Base-by-base conservation (phyloP, 352 stramenopile genomes). In the Pythium sp. region DNA sequence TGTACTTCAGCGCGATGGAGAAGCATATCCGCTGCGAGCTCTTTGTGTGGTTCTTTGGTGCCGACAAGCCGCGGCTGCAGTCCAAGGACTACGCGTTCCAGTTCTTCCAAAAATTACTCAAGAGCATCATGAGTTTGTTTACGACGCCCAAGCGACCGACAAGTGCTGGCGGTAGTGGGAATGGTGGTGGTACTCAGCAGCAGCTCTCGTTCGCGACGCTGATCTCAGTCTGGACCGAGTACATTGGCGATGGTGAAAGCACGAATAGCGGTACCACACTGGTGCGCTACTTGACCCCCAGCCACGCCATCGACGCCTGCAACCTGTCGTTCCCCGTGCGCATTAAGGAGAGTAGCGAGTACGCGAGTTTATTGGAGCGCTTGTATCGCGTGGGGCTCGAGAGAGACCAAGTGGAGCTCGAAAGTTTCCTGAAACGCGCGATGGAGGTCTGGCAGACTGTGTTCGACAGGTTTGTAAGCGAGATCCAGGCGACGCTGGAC, bases 41-140 rank as follows among this genome's bases (percentile, higher is more conserved):
- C 24, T 92, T 90, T 62, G 72, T 77, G 26, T 92, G 84, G 82
- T 90, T 92, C 51, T 72, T 90, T 15, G 82, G 84, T 1, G 79
- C 77, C 0, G 79, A 92, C 57, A 87, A 79, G 36, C 64, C 43
- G 32, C 73, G 79, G 0, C 14, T 62, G 1, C 56, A 73, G 34
- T 90, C 75, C 5, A 86, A 81, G 65, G 79, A 89, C 57, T 77
- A 79, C 61, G 84, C 72, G 8, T 90, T 88, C 58, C 69, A 72
- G 5, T 92, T 92, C 62, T 92, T 84, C 59, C 76, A 90, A 56
- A 72, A 69, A 22, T 55, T 89, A 1, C 58, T 87, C 18, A 88
- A 86, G 71, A 73, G 64, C 12, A 63, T 90, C 2, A 64, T 86
- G 24, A 73, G 65, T 6, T 55, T 83, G 34, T 71, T 77, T 38